Base-by-base conservation (phyloP, 768 basidiomycete genomes). In the Melanogaster broomeanus region DNA sequence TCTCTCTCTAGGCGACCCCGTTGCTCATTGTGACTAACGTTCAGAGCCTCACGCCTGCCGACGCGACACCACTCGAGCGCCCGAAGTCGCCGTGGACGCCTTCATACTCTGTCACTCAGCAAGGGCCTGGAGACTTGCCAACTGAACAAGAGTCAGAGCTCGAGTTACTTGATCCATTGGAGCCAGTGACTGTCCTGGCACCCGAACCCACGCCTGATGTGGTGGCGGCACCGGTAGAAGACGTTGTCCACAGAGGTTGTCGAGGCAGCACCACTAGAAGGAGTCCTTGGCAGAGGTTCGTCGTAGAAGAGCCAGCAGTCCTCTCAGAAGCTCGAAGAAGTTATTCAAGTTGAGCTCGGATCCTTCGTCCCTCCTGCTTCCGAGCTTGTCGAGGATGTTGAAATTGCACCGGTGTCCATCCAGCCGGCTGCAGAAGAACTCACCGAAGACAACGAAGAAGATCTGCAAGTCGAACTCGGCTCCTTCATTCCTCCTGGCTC, bases 11-110 rank as follows among this genome's bases (percentile, higher is more conserved):
- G 37, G 28, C 13, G 15, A 40, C 48, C 19, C 12, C 49, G 15
- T 12, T 27, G 15, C 40, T 41, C 40, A 15, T 41, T 4, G 21
- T 41, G 40, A 41, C 40, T 22, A 21, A 41, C 12, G 2, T 41
- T 11, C 21, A 41, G 12, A 7, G 11, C 13, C 40, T 41, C 40
- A 41, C 40, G 15, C 40, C 40, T 10, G 21, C 40, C 21, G 40
- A 41, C 24, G 43, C 49, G 19, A 28, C 48, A 6, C 65, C 70
- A 19, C 45, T 71, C 13, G 77, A 78, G 43, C 67, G 74, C 33
- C 77, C 77, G 19, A 78, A 77, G 55, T 78, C 77, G 15, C 78
- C 78, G 25, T 81, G 76, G 77, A 75, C 73, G 13, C 74, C 79
- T 7, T 79, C 80, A 2, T 83, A 80, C 71, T 76, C 74, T 51